phyloP scores from a whole-genome alignment of 768 basidiomycete species.

The Roridomyces roridus region DNA sequence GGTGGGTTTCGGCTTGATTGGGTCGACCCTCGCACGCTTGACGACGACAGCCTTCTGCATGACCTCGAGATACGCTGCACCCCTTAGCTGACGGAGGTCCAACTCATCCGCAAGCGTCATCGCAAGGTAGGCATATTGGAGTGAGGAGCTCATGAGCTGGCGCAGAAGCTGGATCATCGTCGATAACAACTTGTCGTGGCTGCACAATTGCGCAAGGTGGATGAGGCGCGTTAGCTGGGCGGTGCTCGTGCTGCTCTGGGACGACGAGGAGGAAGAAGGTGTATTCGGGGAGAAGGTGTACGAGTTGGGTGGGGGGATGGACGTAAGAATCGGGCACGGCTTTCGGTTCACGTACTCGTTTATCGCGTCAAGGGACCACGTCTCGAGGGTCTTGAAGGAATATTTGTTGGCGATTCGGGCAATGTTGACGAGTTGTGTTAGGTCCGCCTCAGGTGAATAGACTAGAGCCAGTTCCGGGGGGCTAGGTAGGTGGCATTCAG shows the following conservation, averaged over 20 bases:
- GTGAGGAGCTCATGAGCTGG: conserved; percentile 65
- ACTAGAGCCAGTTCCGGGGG: conserved; percentile 65
- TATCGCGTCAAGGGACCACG: conserved; percentile 78
- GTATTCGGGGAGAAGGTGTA: conserved; percentile 35
- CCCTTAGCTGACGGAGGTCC: conserved; percentile 61
- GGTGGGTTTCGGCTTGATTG: conserved; percentile 25
- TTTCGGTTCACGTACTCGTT: conserved; percentile 69
- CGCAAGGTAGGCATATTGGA: conserved; percentile 74
- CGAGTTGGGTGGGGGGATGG: conserved; percentile 44
- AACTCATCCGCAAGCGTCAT: conserved; percentile 79
- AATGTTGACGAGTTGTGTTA: conserved; percentile 64
- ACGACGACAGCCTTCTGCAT: conserved; percentile 66
- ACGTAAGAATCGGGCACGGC: conserved; percentile 55
- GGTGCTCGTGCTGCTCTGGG: conserved; percentile 37
- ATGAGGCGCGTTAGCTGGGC: conserved; percentile 65
- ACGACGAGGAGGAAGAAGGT: conserved; percentile 23
- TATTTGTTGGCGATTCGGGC: conserved; percentile 76
- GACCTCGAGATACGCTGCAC: conserved; percentile 75
- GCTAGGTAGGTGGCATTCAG: conserved; percentile 56
- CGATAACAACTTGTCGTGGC: conserved; percentile 61
- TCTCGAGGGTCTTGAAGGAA: conserved; percentile 74
- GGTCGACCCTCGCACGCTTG: conserved; percentile 39
- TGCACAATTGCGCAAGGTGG: conserved; percentile 70
- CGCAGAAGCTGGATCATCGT: conserved; percentile 65
- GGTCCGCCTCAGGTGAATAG: conserved; percentile 54